Base-by-base conservation (phyloP, 106 monocot species). In the Vanilla planifolia region DNA sequence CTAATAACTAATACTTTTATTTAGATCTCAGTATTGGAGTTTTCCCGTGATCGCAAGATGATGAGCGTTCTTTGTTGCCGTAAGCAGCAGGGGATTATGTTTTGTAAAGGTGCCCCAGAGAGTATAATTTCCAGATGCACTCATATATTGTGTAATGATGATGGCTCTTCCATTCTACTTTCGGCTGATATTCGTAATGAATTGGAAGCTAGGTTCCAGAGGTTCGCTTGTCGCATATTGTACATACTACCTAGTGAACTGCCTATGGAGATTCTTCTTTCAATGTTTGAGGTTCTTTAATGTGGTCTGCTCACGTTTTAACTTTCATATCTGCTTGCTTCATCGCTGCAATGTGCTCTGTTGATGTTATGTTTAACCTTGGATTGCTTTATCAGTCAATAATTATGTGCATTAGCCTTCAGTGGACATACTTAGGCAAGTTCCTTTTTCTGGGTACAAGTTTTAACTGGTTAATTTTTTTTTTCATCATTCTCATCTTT, bases 41-140 rank as follows among this genome's bases (percentile, higher is more conserved):
- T 98, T 60, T 92, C 98, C 48, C 91, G 85, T 40, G 98, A 98
- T 45, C 91, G 98, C 56, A 98, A 98, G 74, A 92, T 98, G 92
- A 98, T 98, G 98, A 98, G 98, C 27, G 88, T 98, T 30, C 88
- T 98, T 55, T 98, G 92, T 77, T 84, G 82, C 60, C 71, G 92
- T 56, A 98, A 98, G 71, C 84, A 98, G 33, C 98, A 98, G 47
- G 98, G 82, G 51, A 85, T 98, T 51, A 98, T 98, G 92, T 98
- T 98, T 53, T 92, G 92, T 24, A 98, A 98, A 79, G 98, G 98
- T 77, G 92, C 98, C 10, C 98, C 98, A 17, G 98, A 98, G 65
- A 88, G 85, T 68, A 82, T 98, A 64, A 73, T 98, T 62, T 72
- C 80, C 26, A 88, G 98, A 62, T 98, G 98, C 68, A 77, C 98